Conservation (phyloP, 2,329 filamentous ascomycete genomes). For the Clarireedia sp. region DNA sequence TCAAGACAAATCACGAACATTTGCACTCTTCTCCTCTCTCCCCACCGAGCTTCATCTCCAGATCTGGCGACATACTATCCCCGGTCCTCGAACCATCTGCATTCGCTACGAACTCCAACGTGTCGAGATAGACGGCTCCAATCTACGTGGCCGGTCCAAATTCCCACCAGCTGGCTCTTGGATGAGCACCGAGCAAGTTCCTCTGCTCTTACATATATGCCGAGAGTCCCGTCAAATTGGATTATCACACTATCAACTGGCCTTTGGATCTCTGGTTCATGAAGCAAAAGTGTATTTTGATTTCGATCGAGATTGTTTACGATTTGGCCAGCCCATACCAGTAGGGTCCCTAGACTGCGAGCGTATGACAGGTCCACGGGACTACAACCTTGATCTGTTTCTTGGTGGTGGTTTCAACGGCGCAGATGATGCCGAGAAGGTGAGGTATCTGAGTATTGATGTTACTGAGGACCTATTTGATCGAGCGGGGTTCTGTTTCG, state of each 20-base stretch:
- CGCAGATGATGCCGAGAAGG: constrained; percentile 13
- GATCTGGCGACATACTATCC: constrained; percentile 12
- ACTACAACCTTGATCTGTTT: constrained; percentile 16
- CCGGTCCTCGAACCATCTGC: not conserved
- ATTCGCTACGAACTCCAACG: not conserved
- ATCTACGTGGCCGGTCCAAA: not conserved
- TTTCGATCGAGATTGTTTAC: constrained; percentile 15
- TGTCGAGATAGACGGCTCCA: not conserved
- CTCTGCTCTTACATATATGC: constrained; percentile 15
- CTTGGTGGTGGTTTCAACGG: constrained; percentile 13
- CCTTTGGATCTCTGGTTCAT: constrained; percentile 12
- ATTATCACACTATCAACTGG: constrained; percentile 13
- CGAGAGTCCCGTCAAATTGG: constrained; percentile 17
- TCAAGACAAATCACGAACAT: not conserved
- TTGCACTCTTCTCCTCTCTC: constrained; percentile 17
- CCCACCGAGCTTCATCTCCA: constrained; percentile 23
- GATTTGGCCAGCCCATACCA: constrained; percentile 8
- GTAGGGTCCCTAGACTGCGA: not conserved
- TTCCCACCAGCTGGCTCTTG: not conserved
- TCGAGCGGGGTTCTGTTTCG: not conserved
- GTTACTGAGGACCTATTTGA: not conserved
- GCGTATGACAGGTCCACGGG: not conserved
- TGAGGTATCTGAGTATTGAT: constrained; percentile 15
- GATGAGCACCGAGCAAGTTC: constrained; percentile 11
- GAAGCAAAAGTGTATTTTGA: constrained; percentile 17